Evolutionary conservation across 2,329 filamentous ascomycete genomes (phyloP).

Genomic region (Botrytis fragariae): DNA sequence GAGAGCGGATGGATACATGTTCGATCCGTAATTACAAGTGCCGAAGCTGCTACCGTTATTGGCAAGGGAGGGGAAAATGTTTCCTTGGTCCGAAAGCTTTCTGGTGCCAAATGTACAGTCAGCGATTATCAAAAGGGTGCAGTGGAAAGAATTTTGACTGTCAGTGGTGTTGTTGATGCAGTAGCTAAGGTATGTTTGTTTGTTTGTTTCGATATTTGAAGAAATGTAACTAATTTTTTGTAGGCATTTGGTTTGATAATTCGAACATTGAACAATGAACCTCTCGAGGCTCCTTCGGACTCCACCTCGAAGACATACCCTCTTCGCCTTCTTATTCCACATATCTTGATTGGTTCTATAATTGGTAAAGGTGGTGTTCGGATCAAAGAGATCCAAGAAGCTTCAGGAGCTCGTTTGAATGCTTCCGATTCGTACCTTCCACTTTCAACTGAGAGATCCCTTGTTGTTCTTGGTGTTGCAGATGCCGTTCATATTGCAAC

Average conservation of each 20-base stretch:
- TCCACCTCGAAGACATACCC: slow-evolving; percentile 97
- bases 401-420: slow-evolving; percentile 92
- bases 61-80: slow-evolving; percentile 99
- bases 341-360: slow-evolving; percentile 96
- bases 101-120: slow-evolving; percentile 96
- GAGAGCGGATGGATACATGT: slow-evolving; percentile 97
- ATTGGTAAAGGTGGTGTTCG: slow-evolving; percentile 95
- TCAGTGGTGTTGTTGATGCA: slow-evolving; percentile 93
- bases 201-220: slow-evolving; percentile 8
- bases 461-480: slow-evolving; percentile 95
- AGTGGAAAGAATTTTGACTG: slow-evolving; percentile 94
- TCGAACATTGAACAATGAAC: slow-evolving; percentile 95
- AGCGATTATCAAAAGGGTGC: slow-evolving; percentile 97
- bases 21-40: slow-evolving; percentile 93
- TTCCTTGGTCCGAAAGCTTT: slow-evolving; percentile 90
- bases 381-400: slow-evolving; percentile 97
- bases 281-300: slow-evolving; percentile 81
- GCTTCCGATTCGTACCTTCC: slow-evolving; percentile 94
- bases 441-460: slow-evolving; percentile 92
- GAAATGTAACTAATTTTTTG: neutral
- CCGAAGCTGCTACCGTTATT: slow-evolving; percentile 95
- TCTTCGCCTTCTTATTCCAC: slow-evolving; percentile 88
- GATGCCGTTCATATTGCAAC: slow-evolving; percentile 98
- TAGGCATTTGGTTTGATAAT: slow-evolving; percentile 98
- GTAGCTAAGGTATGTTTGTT: slow-evolving; percentile 76